Evolutionary conservation across 768 basidiomycete species (phyloP).

Genomic region (Tephrocybe sp.): DNA sequence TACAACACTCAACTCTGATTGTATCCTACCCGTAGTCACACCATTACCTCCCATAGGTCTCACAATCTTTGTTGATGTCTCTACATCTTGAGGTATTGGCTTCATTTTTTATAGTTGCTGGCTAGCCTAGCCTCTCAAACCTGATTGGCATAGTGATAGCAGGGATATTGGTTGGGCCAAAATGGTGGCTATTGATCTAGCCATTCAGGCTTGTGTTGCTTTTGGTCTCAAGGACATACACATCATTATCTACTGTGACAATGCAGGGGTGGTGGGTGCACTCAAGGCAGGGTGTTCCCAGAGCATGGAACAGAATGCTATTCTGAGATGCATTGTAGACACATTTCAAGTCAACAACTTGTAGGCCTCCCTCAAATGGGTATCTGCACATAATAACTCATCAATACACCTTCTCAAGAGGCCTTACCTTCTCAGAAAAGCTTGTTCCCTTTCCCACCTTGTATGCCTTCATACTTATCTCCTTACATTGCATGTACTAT

Average conservation of each 20-base stretch:
- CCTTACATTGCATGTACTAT: too few species aligned
- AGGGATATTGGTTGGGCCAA: conserved; percentile 28
- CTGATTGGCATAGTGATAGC: conserved; percentile 14
- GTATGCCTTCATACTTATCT: too few species aligned
- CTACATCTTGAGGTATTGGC: conserved; percentile 22
- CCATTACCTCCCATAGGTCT: conserved; percentile 16
- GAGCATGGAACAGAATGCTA: conserved; percentile 29
- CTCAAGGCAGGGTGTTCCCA: conserved; percentile 27
- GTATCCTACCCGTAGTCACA: not conserved
- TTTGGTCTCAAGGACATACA: conserved; percentile 10
- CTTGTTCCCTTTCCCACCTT: too few species aligned
- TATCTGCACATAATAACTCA: too few species aligned
- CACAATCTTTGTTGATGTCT: conserved; percentile 35
- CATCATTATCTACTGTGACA: conserved; percentile 32
- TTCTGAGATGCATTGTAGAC: conserved; percentile 18
- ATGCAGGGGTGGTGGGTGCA: conserved; percentile 35
- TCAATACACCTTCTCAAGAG: too few species aligned
- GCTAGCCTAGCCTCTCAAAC: conserved; percentile 17
- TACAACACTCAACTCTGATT: not conserved
- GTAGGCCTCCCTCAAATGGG: too few species aligned
- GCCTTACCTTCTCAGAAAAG: too few species aligned
- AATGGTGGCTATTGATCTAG: conserved; percentile 23
- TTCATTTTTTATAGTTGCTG: conserved; percentile 15
- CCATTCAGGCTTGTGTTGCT: conserved; percentile 14
- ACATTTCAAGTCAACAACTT: not conserved